These are phyloP conservation scores for Aspergillus diversus DNA, from an alignment of 495 filamentous ascomycete genomes.

Conservation along the genomic window DNA sequence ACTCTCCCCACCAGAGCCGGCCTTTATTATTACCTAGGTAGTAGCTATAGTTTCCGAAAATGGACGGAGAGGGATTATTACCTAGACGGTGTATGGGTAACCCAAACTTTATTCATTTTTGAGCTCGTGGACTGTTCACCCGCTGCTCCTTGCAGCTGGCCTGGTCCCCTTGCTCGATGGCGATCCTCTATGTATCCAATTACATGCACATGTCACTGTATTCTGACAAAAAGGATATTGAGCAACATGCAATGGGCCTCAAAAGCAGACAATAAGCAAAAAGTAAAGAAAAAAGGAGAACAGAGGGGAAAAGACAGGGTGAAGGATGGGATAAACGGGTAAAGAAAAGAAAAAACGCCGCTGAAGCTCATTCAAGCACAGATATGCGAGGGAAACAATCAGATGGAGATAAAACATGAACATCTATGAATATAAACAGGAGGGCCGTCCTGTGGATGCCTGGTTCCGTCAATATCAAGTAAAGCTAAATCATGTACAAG, in stretches of 20 bases:
- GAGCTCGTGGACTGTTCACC: slow-evolving; percentile 2
- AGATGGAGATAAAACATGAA: slow-evolving; percentile 9
- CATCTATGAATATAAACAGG: slow-evolving; percentile 10
- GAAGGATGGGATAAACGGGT: too few relatives aligned
- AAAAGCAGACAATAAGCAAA: slow-evolving; percentile 6
- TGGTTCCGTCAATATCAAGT: slow-evolving; percentile 15
- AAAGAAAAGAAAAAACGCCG: slow-evolving; percentile 16
- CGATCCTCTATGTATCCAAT: slow-evolving; percentile 22
- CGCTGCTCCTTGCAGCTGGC: slow-evolving; percentile 16
- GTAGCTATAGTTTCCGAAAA: not conserved
- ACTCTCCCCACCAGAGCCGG: too few relatives aligned
- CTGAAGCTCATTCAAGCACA: slow-evolving; percentile 1
- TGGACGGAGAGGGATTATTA: not conserved
- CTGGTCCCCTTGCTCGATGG: slow-evolving; percentile 19
- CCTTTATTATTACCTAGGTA: too few relatives aligned
- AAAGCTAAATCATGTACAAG: slow-evolving; percentile 15
- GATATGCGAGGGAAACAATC: slow-evolving; percentile 15
- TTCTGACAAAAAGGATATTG: slow-evolving; percentile 1
- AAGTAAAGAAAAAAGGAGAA: not conserved
- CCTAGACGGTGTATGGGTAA: not conserved
- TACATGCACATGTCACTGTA: slow-evolving; percentile 19
- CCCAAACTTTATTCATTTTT: slow-evolving; percentile 13
- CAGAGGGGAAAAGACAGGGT: too few relatives aligned
- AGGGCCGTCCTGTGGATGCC: slow-evolving; percentile 19
- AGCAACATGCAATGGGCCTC: slow-evolving; percentile 21